phyloP scores from a whole-genome alignment of 495 filamentous ascomycete species.

The Paragyromitra xinjiangensis region DNA sequence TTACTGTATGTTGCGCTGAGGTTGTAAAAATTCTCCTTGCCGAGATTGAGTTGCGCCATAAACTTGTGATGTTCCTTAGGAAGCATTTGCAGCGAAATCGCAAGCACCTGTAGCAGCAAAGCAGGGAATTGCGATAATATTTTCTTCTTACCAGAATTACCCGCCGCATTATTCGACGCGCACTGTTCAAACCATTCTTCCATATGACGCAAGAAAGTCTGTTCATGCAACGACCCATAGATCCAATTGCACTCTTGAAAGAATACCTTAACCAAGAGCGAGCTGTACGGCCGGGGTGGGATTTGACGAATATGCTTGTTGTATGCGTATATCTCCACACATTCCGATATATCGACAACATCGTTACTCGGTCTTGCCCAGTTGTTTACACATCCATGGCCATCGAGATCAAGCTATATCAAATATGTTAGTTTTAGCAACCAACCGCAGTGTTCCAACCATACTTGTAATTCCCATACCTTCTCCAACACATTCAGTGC shows the following conservation, averaged over 20 bases:
- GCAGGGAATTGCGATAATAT: constrained; percentile 63
- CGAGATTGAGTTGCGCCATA: constrained; percentile 66
- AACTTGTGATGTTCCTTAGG: constrained; percentile 61
- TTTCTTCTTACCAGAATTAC: constrained; percentile 33
- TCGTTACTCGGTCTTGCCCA: constrained; percentile 41
- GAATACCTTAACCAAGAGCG: constrained; percentile 65
- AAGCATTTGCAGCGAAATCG: constrained; percentile 66
- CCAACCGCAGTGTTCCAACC: constrained; percentile 19
- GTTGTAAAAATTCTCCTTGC: constrained; percentile 68
- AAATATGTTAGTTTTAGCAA: constrained; percentile 26
- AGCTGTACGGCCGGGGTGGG: constrained; percentile 64
- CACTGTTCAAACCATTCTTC: constrained; percentile 61
- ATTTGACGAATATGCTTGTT: constrained; percentile 55
- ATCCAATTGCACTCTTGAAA: constrained; percentile 69
- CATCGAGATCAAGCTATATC: constrained; percentile 50
- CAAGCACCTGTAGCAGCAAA: constrained; percentile 67
- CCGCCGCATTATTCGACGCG: constrained; percentile 35
- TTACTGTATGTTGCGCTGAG: constrained; percentile 69
- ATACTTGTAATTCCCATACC: constrained; percentile 43
- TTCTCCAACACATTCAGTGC: constrained; percentile 56
- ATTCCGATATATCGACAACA: constrained; percentile 46
- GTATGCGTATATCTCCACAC: constrained; percentile 52
- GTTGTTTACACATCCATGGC: constrained; percentile 35
- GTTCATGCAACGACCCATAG: constrained; percentile 67
- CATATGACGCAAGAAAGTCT: constrained; percentile 63